Evolutionary conservation across 129 eudicot genomes (phyloP), one percentile per base, ranked within the genome.

Genomic region (Ambrosia artemisiifolia): DNA sequence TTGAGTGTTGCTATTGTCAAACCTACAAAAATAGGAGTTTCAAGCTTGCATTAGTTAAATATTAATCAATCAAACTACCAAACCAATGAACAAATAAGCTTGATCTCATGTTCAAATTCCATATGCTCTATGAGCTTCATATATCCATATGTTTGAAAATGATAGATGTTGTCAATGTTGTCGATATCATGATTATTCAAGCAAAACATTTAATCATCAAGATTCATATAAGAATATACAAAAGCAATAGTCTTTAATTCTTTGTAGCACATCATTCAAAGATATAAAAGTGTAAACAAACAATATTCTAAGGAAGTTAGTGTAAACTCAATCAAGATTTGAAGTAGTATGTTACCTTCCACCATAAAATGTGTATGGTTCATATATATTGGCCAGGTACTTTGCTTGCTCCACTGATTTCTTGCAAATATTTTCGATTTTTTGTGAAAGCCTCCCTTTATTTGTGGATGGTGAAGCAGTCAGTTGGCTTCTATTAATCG

Each of bases 351-450:
- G 63, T 76, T 83, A 94, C 98, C 98, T 90, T 86, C 97, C 98
- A 67, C 98, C 89, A 77, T 94, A 94, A 70, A 94, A 94, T 55
- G 97, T 84, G 89, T 94, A 94, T 17, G 97, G 92, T 65, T 90
- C 85, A 75, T 94, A 94, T 35, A 94, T 83, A 61, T 70, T 85
- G 34, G 98, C 98, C 84, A 94, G 67, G 78, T 87, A 90, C 81
- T 79, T 90, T 8, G 97, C 96, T 86, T 90, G 98, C 75, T 94
- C 97, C 84, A 94, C 93, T 32, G 86, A 86, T 70, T 94, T 94
- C 73, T 86, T 88, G 82, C 93, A 94, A 77, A 90, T 77, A 35
- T 69, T 78, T 72, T 94, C 91, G 20, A 94, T 84, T 76, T 82
- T 88, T 51, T 64, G 72, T 4, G 97, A 84, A 17, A 67, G 36